Base-by-base conservation (phyloP, 371 early-diverging fungal genomes). In the Quaeritorhiza haematococci region DNA sequence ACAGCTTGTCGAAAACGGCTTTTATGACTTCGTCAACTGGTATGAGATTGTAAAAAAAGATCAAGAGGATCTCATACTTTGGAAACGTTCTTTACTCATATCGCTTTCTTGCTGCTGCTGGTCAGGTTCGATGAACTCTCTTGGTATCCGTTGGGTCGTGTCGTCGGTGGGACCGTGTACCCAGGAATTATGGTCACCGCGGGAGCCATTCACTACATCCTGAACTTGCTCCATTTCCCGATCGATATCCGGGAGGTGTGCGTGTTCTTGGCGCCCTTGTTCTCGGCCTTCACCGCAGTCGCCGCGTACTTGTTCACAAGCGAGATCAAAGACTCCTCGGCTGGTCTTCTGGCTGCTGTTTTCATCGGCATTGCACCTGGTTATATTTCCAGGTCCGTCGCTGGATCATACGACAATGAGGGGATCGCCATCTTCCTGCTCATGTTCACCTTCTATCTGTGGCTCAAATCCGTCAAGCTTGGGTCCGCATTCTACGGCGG, bases 321-420 rank as follows among this genome's bases (percentile, higher is more conserved):
- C 45, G 98, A 96, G 66, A 74, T 94, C 53, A 91, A 92, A 69
- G 90, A 90, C 56, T 68, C 86, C 3, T 87, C 93, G 1, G 95
- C 98, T 2, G 98, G 96, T 33, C 78, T 97, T 8, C 76, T 97
- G 38, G 97, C 98, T 6, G 96, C 98, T 3, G 90, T 89, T 0
- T 96, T 99, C 76, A 90, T 99, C 49, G 96, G 92, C 48, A 87
- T 99, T 61, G 96, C 98, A 0, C 98, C 98, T 0, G 98, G 99
- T 0, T 96, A 98, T 65, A 97, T 99, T 63, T 98, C 98, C 13
- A 90, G 98, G 53, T 98, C 98, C 2, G 98, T 99, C 4, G 97
- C 98, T 13, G 99, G 99, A 6, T 96, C 98, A 15, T 99, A 98
- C 63, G 99, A 99, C 71, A 97, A 99, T 74, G 99, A 99, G 72